Base-by-base conservation (phyloP, 176 grass and related monocot species). In the Luzula sylvatica region DNA sequence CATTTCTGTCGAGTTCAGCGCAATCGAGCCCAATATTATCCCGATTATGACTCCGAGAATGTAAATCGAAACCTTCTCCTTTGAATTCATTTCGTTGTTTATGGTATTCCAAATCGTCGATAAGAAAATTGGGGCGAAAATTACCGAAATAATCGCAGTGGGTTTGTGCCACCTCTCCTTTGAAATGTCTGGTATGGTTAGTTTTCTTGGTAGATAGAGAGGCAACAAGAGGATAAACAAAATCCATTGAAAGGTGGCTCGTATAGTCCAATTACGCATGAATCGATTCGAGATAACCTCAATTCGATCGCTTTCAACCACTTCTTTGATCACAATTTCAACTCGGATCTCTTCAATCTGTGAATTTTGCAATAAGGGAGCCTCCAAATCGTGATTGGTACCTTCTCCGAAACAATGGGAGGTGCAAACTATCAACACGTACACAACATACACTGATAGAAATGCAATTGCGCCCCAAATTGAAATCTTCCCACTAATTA, bases 161-260 rank as follows among this genome's bases (percentile, higher is more conserved):
- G 42, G 22, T 1, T 56, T 72, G 20, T 46, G 65, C 83, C 75
- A 87, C 11, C 83, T 66, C 75, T 80, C 72, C 17, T 46, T 65
- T 7, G 88, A 70, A 48, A 94, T 78, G 47, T 94, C 83, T 2
- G 88, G 88, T 32, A 94, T 94, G 3, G 83, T 94, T 17, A 94
- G 79, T 2, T 79, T 73, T 29, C 88, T 78, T 14, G 88, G 88
- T 3, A 94, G 65, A 64, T 82, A 83, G 0, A 94, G 72, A 64
- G 88, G 88, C 65, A 94, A 75, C 66, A 65, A 52, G 3, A 80
- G 19, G 15, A 60, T 40, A 35, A 21, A 17, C 3, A 80, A 2
- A 17, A 80, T 2, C 30, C 40, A 58, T 28, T 52, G 58, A 13
- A 83, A 40, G 3, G 12, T 29, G 14, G n/a, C n/a, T 5, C 15